Evolutionary conservation across 345 rosid genomes (phyloP), one percentile per base, ranked within the genome.

Genomic region (Bretschneidera sinensis): DNA sequence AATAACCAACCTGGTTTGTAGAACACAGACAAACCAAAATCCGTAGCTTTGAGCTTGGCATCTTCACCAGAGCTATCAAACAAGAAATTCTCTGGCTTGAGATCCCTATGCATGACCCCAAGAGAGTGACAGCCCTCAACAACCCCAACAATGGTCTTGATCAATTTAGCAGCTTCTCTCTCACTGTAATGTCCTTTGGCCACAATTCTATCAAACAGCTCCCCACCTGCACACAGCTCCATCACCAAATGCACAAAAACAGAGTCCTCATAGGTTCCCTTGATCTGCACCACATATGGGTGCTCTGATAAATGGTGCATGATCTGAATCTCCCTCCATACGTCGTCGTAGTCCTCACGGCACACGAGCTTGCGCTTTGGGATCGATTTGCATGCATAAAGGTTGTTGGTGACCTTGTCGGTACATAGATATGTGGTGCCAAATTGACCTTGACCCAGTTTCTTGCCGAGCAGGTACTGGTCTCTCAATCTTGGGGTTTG

Each of bases 251-350:
- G 99, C 22, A 94, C 99, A 48, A 90, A 92, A 49, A 90, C 85
- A 21, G 83, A 72, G 64, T 92, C 98, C 73, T 92, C 98, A 24
- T 87, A 92, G 3, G 98, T 89, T 18, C 87, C 97, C 66, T 84
- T 83, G 74, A 92, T 89, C 66, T 65, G 85, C 21, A 92, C 98
- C 6, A 92, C 97, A 56, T 83, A 80, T 9, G 71, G 85, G 62
- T 92, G 96, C 64, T 83, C 98, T 0, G 97, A 87, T 20, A 92
- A 70, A 54, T 92, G 98, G 62, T 92, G 98, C 98, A 92, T 92
- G 84, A 92, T 92, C 88, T 92, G 98, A 75, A 92, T 90, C 86
- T 92, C 98, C 20, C 95, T 55, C 96, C 97, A 87, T 0, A 92
- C 98, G 53, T 92, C 98, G 31, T 92, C 98, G 61, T 84, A 92